These are phyloP conservation scores for Vitis amurensis DNA, from an alignment of 164 flowering plant species.

Conservation along the genomic window DNA sequence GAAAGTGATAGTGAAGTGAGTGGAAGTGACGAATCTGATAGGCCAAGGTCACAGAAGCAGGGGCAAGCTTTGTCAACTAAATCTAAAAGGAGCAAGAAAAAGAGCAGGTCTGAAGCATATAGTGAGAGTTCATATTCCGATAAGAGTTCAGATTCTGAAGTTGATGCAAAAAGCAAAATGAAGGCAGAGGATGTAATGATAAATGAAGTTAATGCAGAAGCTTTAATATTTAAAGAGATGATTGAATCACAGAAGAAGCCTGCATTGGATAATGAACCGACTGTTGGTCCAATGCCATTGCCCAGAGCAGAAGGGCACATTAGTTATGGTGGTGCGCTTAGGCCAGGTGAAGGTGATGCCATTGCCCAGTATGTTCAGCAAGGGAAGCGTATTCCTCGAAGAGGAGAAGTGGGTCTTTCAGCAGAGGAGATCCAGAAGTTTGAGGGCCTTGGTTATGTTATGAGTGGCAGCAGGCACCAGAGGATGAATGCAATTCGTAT, in stretches of 20 bases:
- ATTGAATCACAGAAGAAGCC: constrained; percentile 75
- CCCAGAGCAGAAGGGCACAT: constrained; percentile 97
- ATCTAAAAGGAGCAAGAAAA: constrained; percentile 34
- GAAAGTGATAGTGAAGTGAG: constrained; percentile 37
- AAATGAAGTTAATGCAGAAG: constrained; percentile 45
- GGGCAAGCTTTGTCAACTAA: constrained; percentile 19
- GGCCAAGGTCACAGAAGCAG: constrained; percentile 21
- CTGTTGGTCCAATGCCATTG: constrained; percentile 88
- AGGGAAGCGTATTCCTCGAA: constrained; percentile 95
- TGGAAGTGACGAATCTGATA: constrained; percentile 32
- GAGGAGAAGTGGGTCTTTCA: constrained; percentile 98
- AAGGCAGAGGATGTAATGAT: constrained; percentile 25
- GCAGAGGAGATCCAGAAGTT: constrained; percentile 95
- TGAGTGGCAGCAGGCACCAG: constrained; percentile 99
- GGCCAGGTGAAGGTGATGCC: constrained; percentile 99
- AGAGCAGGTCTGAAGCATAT: constrained; percentile 28
- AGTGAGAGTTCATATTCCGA: constrained; percentile 25
- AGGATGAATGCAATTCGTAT: constrained; percentile 99
- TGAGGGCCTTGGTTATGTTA: constrained; percentile 92
- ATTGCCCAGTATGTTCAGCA: constrained; percentile 98
- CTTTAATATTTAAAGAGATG: constrained; percentile 67
- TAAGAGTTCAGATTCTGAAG: constrained; percentile 13
- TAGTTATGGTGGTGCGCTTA: constrained; percentile 97
- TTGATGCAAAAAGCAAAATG: neutral
- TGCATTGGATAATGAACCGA: constrained; percentile 58